Percentiles rank a stretch among this genome's conserved stretches.
These are phyloP conservation scores for Senna tora DNA, from an alignment of 306 rosid species.

Conservation along the genomic window DNA sequence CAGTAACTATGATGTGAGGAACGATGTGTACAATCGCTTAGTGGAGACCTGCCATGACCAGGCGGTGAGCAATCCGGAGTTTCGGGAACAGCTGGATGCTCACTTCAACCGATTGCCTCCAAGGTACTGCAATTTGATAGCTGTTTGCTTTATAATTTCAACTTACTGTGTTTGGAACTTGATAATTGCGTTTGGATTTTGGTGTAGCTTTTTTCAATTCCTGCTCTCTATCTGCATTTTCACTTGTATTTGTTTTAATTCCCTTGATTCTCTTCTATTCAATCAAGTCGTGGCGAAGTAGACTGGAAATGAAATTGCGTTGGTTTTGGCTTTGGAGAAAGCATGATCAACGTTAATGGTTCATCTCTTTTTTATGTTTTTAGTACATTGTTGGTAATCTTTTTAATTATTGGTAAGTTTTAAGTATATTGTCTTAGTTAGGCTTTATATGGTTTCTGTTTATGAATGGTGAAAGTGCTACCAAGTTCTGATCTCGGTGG, in stretches of 20 bases:
- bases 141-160: not conserved
- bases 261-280: not conserved
- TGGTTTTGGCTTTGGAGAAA: not conserved
- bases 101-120: constrained; percentile 97
- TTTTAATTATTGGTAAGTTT: not conserved
- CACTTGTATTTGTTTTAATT: not conserved
- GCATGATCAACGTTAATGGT: not conserved
- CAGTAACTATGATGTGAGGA: constrained; percentile 66
- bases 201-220: not conserved
- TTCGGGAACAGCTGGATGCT: constrained; percentile 81
- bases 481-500: not conserved
- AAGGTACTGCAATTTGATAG: constrained; percentile 52
- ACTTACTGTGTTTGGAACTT: constrained; percentile 12
- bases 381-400: not conserved
- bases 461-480: not conserved
- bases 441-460: no score
- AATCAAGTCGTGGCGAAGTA: not conserved
- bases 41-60: constrained; percentile 66
- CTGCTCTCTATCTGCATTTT: constrained; percentile 8
- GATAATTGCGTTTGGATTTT: constrained; percentile 21
- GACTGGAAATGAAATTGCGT: constrained; percentile 10
- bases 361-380: not conserved
- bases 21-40: constrained; percentile 81
- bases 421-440: no score
- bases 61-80: constrained; percentile 68